Conservation (phyloP, 2,329 filamentous ascomycete genomes). For the Biscogniauxia mediterranea region DNA sequence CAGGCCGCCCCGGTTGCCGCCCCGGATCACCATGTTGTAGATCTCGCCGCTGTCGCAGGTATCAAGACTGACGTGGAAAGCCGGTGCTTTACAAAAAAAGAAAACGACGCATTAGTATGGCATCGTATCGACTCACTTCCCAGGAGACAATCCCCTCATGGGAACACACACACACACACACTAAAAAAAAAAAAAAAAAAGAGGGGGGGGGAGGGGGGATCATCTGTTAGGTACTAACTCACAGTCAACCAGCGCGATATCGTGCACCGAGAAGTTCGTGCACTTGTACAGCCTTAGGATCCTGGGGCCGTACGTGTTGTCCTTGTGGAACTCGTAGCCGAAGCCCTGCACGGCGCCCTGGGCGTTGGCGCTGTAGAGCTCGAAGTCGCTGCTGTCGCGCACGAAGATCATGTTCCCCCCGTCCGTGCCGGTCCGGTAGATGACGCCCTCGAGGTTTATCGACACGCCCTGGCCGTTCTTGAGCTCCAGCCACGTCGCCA, state of each 20-base stretch:
- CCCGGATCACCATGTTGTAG: slow-evolving; percentile 54
- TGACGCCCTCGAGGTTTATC: slow-evolving; percentile 41
- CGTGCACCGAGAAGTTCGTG: slow-evolving; percentile 46
- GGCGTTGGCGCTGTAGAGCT: slow-evolving; percentile 41
- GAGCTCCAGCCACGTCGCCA: slow-evolving; percentile 15
- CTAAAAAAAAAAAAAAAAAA: background rate
- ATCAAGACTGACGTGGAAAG: slow-evolving; percentile 47
- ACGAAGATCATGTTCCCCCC: slow-evolving; percentile 20
- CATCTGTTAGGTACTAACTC: slow-evolving; percentile 28
- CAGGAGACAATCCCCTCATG: no score
- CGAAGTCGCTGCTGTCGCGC: slow-evolving; percentile 39
- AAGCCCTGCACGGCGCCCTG: slow-evolving; percentile 49
- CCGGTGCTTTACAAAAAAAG: slow-evolving; percentile 3
- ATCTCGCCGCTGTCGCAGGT: slow-evolving; percentile 49
- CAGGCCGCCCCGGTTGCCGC: slow-evolving; percentile 48
- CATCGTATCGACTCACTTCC: no score
- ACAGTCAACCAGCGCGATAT: slow-evolving; percentile 44
- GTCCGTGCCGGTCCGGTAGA: slow-evolving; percentile 17
- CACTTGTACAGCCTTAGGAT: slow-evolving; percentile 43
- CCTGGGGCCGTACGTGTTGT: slow-evolving; percentile 37
- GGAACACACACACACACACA: no score
- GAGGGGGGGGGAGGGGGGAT: no score
- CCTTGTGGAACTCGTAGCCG: slow-evolving; percentile 43
- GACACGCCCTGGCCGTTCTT: slow-evolving; percentile 12
- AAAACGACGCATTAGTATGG: background rate